A percentile compares a stretch with the other conserved stretches of the same genome.
Evolutionary conservation across 164 flowering plant species (phyloP).

Genomic region (Aristolochia californica): DNA sequence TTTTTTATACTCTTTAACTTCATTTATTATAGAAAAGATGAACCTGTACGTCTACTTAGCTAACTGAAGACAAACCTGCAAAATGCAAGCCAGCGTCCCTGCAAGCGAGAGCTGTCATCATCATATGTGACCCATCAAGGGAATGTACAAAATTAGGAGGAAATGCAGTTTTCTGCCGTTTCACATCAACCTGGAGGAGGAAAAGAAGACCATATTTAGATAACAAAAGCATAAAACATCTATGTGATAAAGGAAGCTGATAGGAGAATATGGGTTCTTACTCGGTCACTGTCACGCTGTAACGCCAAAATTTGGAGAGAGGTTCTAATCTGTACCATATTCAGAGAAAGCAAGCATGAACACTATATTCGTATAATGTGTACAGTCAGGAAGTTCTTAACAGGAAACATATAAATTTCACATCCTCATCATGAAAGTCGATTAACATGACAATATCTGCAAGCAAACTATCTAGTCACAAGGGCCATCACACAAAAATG

Average conservation of each 20-base stretch:
- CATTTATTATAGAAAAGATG: too few relatives aligned
- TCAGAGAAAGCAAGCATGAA: neutral
- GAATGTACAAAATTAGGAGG: slow-evolving; percentile 98
- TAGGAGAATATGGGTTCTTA: slow-evolving; percentile 19
- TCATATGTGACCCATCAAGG: slow-evolving; percentile 96
- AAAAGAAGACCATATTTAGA: neutral
- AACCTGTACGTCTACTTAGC: too few relatives aligned
- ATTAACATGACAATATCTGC: too few relatives aligned
- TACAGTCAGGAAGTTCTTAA: neutral
- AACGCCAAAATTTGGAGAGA: slow-evolving; percentile 84
- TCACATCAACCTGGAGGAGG: slow-evolving; percentile 47
- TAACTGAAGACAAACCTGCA: slow-evolving; percentile 53
- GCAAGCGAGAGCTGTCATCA: slow-evolving; percentile 98
- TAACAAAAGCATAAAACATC: neutral
- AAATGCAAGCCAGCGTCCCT: slow-evolving; percentile 69
- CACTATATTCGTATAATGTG: neutral
- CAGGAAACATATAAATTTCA: too few relatives aligned
- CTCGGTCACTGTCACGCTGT: slow-evolving; percentile 45
- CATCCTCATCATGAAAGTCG: too few relatives aligned
- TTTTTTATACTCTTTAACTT: too few relatives aligned
- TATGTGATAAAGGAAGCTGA: neutral
- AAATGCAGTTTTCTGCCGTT: slow-evolving; percentile 85
- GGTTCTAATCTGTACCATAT: slow-evolving; percentile 63
- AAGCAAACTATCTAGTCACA: too few relatives aligned
- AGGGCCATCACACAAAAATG: too few relatives aligned